phyloP scores from a whole-genome alignment of 1,284 basidiomycete genomes.

The Exobasidium cylindrosporum region DNA sequence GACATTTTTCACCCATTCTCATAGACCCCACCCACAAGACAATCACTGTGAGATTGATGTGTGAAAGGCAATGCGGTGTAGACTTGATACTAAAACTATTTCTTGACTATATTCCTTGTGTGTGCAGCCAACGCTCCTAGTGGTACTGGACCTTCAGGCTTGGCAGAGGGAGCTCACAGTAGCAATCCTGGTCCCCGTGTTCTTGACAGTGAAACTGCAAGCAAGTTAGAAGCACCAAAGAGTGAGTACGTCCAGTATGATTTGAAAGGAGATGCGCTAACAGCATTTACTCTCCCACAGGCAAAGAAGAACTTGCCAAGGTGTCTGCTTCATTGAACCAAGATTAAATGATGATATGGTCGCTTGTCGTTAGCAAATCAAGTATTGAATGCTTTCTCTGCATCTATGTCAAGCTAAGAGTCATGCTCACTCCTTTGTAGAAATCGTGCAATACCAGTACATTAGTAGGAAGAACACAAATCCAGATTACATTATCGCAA shows the following conservation, averaged over 20 bases:
- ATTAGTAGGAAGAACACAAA: too few relatives aligned
- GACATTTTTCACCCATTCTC: too few relatives aligned
- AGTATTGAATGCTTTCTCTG: too few relatives aligned
- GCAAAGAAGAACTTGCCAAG: constrained; percentile 2
- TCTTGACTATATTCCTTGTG: too few relatives aligned
- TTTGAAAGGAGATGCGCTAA: not conserved
- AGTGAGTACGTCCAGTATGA: not conserved
- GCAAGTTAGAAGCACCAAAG: not conserved
- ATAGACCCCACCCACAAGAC: not conserved
- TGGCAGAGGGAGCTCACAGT: not conserved
- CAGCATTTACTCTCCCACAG: not conserved
- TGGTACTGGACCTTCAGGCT: not conserved
- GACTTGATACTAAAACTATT: too few relatives aligned
- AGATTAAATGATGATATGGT: too few relatives aligned
- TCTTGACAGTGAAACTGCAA: not conserved
- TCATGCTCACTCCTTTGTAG: too few relatives aligned
- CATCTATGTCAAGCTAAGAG: too few relatives aligned
- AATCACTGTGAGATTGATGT: not conserved
- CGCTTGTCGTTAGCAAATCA: too few relatives aligned
- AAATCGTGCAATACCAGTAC: too few relatives aligned
- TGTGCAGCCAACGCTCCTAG: not conserved
- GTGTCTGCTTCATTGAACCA: not conserved
- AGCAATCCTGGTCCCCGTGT: not conserved
- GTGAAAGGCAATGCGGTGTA: not conserved
- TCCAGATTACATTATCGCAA: too few relatives aligned